A percentile compares a stretch with the other conserved stretches of the same genome.
Evolutionary conservation across 1,284 basidiomycete species (phyloP).

Genomic region (Cutaneotrichosporon daszewskae): DNA sequence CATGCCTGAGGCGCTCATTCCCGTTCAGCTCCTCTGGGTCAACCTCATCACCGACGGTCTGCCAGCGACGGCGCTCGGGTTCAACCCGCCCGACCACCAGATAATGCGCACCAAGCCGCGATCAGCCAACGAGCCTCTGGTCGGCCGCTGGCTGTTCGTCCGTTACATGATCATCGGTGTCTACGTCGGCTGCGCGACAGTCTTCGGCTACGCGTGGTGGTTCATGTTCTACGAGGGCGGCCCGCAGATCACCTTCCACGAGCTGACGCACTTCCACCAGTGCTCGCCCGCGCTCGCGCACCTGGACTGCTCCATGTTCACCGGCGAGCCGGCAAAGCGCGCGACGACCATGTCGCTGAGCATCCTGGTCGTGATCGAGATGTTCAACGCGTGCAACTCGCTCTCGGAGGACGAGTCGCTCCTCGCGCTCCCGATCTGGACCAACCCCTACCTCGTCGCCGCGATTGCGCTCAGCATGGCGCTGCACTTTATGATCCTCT

Average conservation of each 20-base stretch:
- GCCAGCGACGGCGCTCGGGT: slow-evolving; percentile 95
- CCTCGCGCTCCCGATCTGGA: slow-evolving; percentile 81
- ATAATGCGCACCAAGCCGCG: slow-evolving; percentile 94
- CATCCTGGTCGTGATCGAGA: slow-evolving; percentile 68
- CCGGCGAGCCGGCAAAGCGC: slow-evolving; percentile 70
- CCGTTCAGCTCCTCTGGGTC: slow-evolving; percentile 96
- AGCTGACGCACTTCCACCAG: slow-evolving; percentile 94
- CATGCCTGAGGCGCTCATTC: slow-evolving; percentile 97
- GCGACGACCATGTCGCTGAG: slow-evolving; percentile 94
- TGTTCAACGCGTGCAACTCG: slow-evolving; percentile 99
- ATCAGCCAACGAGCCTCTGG: slow-evolving; percentile 78
- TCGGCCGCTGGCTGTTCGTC: slow-evolving; percentile 91
- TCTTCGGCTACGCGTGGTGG: slow-evolving; percentile 98
- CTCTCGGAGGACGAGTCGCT: slow-evolving; percentile 96
- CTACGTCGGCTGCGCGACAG: slow-evolving; percentile 92
- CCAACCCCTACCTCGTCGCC: slow-evolving; percentile 82
- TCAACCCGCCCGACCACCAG: slow-evolving; percentile 92
- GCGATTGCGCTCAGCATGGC: slow-evolving; percentile 85
- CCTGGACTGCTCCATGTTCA: slow-evolving; percentile 94
- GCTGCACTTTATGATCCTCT: slow-evolving; percentile 88
- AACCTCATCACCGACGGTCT: slow-evolving; percentile 86
- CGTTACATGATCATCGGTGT: slow-evolving; percentile 87
- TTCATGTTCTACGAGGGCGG: slow-evolving; percentile 85
- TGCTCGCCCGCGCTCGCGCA: slow-evolving; percentile 74
- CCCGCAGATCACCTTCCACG: slow-evolving; percentile 87